These are phyloP conservation scores for Gossypium rotundifolium DNA, from an alignment of 345 rosid genomes.

Conservation along the genomic window DNA sequence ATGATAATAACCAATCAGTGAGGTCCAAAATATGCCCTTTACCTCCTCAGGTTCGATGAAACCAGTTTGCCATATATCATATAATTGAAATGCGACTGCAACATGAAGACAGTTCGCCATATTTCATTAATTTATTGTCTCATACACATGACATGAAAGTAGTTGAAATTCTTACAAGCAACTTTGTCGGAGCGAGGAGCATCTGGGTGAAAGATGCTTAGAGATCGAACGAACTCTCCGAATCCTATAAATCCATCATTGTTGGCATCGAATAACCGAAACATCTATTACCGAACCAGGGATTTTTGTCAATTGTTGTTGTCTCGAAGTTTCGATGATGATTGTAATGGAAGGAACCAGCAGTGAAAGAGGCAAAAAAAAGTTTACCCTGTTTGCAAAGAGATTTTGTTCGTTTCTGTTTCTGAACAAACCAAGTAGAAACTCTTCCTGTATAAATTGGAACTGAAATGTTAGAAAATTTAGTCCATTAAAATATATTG, in stretches of 20 bases:
- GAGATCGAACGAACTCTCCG: constrained; percentile 61
- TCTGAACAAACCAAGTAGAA: constrained; percentile 56
- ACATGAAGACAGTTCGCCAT: background rate
- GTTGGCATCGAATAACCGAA: constrained; percentile 59
- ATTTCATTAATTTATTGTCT: background rate
- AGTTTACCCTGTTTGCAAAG: constrained; percentile 34
- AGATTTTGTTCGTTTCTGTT: constrained; percentile 46
- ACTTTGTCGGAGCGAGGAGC: constrained; percentile 52
- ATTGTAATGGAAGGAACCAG: constrained; percentile 1
- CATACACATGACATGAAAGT: background rate
- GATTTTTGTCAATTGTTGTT: background rate
- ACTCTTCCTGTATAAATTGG: constrained; percentile 48
- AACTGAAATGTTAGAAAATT: background rate
- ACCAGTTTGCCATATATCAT: constrained; percentile 53
- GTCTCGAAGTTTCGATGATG: background rate
- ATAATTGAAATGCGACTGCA: constrained; percentile 52
- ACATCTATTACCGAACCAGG: constrained; percentile 30
- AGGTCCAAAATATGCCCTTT: constrained; percentile 1
- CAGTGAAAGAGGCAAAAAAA: background rate
- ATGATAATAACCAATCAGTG: background rate
- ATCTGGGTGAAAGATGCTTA: constrained; percentile 62
- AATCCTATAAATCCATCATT: constrained; percentile 58
- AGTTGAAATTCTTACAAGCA: constrained; percentile 34
- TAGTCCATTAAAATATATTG: background rate
- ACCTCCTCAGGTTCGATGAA: constrained; percentile 58